Evolutionary conservation across 164 flowering plant genomes (phyloP), one percentile per base, ranked within the genome.

Genomic region (Protea cynaroides): DNA sequence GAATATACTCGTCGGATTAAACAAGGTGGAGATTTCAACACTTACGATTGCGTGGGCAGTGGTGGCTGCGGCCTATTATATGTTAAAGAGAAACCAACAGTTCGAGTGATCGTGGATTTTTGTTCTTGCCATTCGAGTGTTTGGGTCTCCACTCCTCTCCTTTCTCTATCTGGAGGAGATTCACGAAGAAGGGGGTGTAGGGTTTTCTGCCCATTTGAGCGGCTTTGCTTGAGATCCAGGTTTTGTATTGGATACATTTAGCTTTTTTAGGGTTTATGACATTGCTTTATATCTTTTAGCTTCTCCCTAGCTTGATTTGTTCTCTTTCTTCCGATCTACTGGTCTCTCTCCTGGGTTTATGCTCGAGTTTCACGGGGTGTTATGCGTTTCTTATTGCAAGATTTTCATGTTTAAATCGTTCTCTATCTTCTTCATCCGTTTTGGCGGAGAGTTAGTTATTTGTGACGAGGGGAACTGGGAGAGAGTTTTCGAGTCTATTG

Each of bases 141-240:
- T 54, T 1, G 50, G 56, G 61, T 64, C 49, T 53, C 65, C 63
- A 55, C 51, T 49, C 46, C 46, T 47, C 24, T 17, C 17, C 55
- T 15, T 62, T 21, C 50, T 68, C 68, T 12, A 29, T 57, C 68
- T n/a, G 22, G 13, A 23, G 12, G 54, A 36, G 58, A 59, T 47
- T 13, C 14, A 56, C 58, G 57, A 62, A 37, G 67, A 54, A 40
- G 72, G 61, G 15, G 9, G 64, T 61, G 55, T 63, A 61, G 57
- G 72, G 63, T 58, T 64, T 64, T 2, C 23, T 59, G 0, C 36
- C 56, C 38, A 54, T 14, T 18, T 52, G 65, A 63, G 69, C 65
- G 70, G 67, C 62, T 57, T 46, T 25, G 46, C 65, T 59, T 51
- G 67, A 67, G 72, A 76, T 76, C 76, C 76, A 70, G 76, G 72